Evolutionary conservation across 495 filamentous ascomycete species (phyloP).

Genomic region (Chaetomium fimeti): DNA sequence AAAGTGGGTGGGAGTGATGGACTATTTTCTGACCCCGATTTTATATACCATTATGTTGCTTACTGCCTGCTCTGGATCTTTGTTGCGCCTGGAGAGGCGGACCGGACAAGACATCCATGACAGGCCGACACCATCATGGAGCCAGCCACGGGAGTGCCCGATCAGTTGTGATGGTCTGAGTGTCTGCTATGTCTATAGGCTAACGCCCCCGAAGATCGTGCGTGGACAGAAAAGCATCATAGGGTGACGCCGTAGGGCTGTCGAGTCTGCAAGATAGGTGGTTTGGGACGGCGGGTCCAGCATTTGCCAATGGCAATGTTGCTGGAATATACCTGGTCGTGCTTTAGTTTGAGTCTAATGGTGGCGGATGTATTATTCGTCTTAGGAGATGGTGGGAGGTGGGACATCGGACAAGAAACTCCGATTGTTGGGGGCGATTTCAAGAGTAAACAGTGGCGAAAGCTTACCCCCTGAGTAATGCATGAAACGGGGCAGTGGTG

Average conservation of each 20-base stretch:
- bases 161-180: not conserved
- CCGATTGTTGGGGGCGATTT: not conserved
- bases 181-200: not conserved
- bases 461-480: not conserved
- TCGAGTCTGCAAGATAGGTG: not conserved
- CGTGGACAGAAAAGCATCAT: not conserved
- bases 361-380: too few relatives aligned
- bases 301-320: not conserved
- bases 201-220: not conserved
- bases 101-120: too few relatives aligned
- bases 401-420: not conserved
- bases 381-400: too few relatives aligned
- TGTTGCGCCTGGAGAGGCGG: too few relatives aligned
- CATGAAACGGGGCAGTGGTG: not conserved
- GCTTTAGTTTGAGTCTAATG: too few relatives aligned
- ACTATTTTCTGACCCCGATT: too few relatives aligned
- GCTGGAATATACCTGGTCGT: too few relatives aligned
- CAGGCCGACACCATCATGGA: too few relatives aligned
- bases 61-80: too few relatives aligned
- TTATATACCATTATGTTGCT: too few relatives aligned
- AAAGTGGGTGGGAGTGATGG: too few relatives aligned
- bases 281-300: too few relatives aligned
- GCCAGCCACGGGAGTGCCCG: not conserved
- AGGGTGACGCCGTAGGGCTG: slow-evolving; percentile 1
- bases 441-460: not conserved